Conservation (phyloP, 768 basidiomycete species). For the Suillus sp. region DNA sequence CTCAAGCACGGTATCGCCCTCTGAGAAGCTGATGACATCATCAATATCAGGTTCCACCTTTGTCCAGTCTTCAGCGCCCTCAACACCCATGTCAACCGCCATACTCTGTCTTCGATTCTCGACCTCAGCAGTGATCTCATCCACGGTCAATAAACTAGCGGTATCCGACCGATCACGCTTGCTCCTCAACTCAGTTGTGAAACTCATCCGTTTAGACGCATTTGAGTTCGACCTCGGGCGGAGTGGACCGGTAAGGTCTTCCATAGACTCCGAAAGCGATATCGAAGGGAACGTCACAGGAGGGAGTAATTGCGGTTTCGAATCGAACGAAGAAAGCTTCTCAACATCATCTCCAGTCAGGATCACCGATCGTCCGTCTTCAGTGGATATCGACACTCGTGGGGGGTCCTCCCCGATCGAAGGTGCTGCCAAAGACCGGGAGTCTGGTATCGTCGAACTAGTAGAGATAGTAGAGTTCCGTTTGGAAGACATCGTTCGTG, state of each 20-base stretch:
- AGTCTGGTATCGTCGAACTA: conserved; percentile 40
- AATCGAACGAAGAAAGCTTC: conserved; percentile 27
- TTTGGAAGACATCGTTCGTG: conserved; percentile 51
- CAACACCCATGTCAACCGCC: conserved; percentile 45
- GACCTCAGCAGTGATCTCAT: conserved; percentile 96
- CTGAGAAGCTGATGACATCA: conserved; percentile 49
- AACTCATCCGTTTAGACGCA: conserved; percentile 68
- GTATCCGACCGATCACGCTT: conserved; percentile 87
- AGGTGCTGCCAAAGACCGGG: conserved; percentile 24
- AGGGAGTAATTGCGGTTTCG: conserved; percentile 65
- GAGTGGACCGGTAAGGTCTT: conserved; percentile 45
- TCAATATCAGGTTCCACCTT: conserved; percentile 59
- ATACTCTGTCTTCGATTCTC: conserved; percentile 64
- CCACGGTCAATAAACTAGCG: conserved; percentile 90
- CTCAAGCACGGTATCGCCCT: conserved; percentile 48
- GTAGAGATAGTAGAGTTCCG: conserved; percentile 38
- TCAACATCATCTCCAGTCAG: conserved; percentile 53
- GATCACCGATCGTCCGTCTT: conserved; percentile 68
- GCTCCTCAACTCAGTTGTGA: conserved; percentile 78
- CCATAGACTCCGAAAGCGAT: conserved; percentile 79
- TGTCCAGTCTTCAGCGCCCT: conserved; percentile 71
- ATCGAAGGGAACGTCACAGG: conserved; percentile 79
- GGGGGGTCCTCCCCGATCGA: conserved; percentile 54
- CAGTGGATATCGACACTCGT: conserved; percentile 72
- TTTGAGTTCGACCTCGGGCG: conserved; percentile 48